Evolutionary conservation across 1,139 yeast genomes (phyloP), one percentile per base, ranked within the genome.

Genomic region (Yamadazyma triangularis): DNA sequence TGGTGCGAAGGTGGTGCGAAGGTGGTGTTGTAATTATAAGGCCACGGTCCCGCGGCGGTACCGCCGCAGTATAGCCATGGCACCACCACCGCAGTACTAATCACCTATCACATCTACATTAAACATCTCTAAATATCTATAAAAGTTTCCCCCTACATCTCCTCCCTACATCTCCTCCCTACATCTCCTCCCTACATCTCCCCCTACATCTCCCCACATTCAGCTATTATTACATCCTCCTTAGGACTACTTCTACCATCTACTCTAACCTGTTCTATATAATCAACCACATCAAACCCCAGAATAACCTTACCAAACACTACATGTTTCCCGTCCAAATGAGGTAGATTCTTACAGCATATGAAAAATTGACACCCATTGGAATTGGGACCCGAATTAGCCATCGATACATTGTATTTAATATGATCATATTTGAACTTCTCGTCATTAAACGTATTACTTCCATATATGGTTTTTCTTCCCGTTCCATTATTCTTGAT

Each of bases 281-380:
- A 50, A 7, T 54, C 56, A 15, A 75, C 45, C 1, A 61, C 56
- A 2, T 64, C 71, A 23, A 47, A 52, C 2, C 73, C 74, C 12
- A 44, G 53, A 11, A 74, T 53, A 4, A 76, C 60, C 36, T 63
- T 64, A 1, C 82, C 84, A 48, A 77, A 75, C 0, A 77, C 71
- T 4, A 79, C 78, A 42, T 75, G 76, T 33, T 64, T 62, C 4
- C 79, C 79, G 48, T 77, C 78, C 34, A 79, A 56, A 35, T 61
- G 58, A 1, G 58, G 52, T 11, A 27, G 9, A 9, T 47, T 38
- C 31, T 51, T 36, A 21, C 35, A 38, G 22, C 48, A 46, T 28
- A 67, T 62, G 47, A 65, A 65, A 44, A 66, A 66, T 36, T 63
- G 70, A 10, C 58, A 61, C 1, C 70, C 68, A 39, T 66, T 67